Conservation (phyloP, 257 asterid species). For the Anisodus acutangulus region DNA sequence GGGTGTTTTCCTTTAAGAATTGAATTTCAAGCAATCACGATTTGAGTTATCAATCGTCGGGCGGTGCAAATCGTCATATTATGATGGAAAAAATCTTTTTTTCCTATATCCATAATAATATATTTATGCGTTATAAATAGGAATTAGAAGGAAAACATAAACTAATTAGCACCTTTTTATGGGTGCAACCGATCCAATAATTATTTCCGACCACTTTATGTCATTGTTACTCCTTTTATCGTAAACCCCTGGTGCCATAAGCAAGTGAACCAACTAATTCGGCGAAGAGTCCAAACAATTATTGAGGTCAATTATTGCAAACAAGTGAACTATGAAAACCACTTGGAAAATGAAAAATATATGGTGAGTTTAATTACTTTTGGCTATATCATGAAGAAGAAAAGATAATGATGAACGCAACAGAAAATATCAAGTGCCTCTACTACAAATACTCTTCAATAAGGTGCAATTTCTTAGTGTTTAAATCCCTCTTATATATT, state of each 20-base stretch:
- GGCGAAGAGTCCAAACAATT: not conserved
- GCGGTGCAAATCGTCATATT: no score
- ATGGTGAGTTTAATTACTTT: not conserved
- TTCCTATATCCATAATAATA: no score
- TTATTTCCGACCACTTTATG: not conserved
- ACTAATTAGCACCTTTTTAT: no score
- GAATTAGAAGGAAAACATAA: no score
- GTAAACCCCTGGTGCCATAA: not conserved
- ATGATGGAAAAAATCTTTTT: no score
- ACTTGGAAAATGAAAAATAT: not conserved
- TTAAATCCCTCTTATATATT: not conserved
- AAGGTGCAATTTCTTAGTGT: not conserved
- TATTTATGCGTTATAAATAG: no score
- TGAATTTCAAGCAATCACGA: no score
- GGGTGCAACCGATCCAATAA: no score
- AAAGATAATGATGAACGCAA: not conserved
- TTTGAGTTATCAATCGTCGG: no score
- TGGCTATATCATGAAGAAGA: not conserved
- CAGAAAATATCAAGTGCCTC: not conserved
- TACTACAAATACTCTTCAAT: not conserved
- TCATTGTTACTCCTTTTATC: not conserved
- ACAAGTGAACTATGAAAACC: not conserved
- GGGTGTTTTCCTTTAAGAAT: no score
- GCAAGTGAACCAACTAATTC: not conserved
- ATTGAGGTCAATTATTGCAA: constrained; percentile 1